Evolutionary conservation across 257 asterid species (phyloP), one percentile per base, ranked within the genome.

Genomic region (Parsonsia alboflavescens): DNA sequence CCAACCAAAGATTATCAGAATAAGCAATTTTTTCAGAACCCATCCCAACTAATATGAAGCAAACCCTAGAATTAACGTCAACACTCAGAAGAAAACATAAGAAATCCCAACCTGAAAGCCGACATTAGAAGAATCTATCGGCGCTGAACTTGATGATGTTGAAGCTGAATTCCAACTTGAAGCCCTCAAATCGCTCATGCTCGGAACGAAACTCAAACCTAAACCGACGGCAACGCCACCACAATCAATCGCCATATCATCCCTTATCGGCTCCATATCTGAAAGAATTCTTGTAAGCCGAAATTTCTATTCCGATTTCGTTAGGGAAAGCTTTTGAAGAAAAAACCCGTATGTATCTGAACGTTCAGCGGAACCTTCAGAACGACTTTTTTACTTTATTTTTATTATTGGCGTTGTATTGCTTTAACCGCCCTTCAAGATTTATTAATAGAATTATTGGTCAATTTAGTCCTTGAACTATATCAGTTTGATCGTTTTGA

Each of bases 51-150:
- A 2, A 19, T 10, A 26, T 28, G 15, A 48, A 28, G 6, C 26
- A 58, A 72, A 41, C 22, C 41, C 57, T 22, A 36, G 24, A 36
- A n/a, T 17, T 4, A 39, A 72, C 4, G 11, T 10, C 16, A 22
- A 7, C 7, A 36, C 54, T 19, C 8, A 41, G 10, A 41, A 7
- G 3, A 58, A 44, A 22, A 39, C 1, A 13, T 8, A 8, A 53
- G 6, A 42, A 46, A 22, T 8, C n/a, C 39, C 10, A 45, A 77
- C 73, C 80, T 77, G 72, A 52, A 77, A 77, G 16, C 80, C 80
- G 7, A 77, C 71, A 41, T 77, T 77, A 44, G 80, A 77, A 62
- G 80, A 77, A 33, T 28, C 58, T 24, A 77, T 77, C 4, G 80
- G 76, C 1, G 42, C 50, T 24, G 67, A 71, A 71, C 50, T n/a